Evolutionary conservation across 1,139 yeast species (phyloP).

Genomic region (Nakaseomyces sp.): DNA sequence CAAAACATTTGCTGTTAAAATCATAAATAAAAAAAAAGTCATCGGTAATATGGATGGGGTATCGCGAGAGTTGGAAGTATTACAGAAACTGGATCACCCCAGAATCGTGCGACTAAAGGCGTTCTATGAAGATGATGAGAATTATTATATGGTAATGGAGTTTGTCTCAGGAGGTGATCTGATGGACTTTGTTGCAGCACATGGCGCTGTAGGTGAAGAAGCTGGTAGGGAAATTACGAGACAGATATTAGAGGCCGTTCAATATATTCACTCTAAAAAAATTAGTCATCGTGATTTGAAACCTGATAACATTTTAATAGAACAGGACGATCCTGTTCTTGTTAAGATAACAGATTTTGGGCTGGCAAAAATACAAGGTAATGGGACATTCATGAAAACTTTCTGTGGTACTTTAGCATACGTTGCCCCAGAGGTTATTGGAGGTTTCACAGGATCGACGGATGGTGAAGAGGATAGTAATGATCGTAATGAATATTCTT

Average conservation of each 20-base stretch:
- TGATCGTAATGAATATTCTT: constrained; percentile 51
- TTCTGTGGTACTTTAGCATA: constrained; percentile 88
- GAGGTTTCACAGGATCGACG: constrained; percentile 45
- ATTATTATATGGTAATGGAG: constrained; percentile 87
- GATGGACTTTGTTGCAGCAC: constrained; percentile 89
- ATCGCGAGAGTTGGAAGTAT: constrained; percentile 72
- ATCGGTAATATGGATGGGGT: constrained; percentile 76
- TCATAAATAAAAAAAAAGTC: constrained; percentile 74
- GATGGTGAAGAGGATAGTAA: constrained; percentile 21
- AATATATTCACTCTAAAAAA: constrained; percentile 79
- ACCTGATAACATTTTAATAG: constrained; percentile 85
- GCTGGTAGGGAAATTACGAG: constrained; percentile 78
- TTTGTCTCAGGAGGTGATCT: constrained; percentile 94
- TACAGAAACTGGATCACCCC: constrained; percentile 70
- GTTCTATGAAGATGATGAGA: constrained; percentile 72
- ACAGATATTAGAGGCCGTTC: constrained; percentile 76
- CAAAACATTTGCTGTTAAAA: constrained; percentile 79
- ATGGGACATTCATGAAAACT: constrained; percentile 72
- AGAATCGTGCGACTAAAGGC: constrained; percentile 76
- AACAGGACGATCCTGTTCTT: constrained; percentile 81
- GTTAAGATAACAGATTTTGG: constrained; percentile 94
- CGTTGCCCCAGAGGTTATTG: constrained; percentile 89
- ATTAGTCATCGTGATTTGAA: constrained; percentile 90
- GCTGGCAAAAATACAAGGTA: constrained; percentile 69
- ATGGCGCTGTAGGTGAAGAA: constrained; percentile 85